Base-by-base conservation (phyloP, 2,329 filamentous ascomycete species). In the Colletotrichum sublineola region DNA sequence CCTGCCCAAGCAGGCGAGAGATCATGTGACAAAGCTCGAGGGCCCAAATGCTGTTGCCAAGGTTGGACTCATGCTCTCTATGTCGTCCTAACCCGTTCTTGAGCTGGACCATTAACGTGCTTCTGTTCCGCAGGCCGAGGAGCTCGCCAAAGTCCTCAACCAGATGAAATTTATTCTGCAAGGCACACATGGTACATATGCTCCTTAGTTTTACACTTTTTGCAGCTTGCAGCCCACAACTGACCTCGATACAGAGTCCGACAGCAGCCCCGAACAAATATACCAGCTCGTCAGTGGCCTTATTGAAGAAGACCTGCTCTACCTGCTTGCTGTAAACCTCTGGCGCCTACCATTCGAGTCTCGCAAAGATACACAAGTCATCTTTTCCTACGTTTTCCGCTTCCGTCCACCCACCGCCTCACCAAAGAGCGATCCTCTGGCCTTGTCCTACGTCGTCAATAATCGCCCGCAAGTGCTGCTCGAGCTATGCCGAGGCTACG, bases 91-190 rank as follows among this genome's bases (percentile, higher is more conserved):
- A 56, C 61, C 63, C 3, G 38, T 65, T 74, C 63, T 67, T 12
- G 29, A 50, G 72, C 63, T 75, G 76, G 72, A 74, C 75, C 55
- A 67, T 74, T 69, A 68, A 77, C 55, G 56, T 77, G 68, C 68
- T 79, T 33, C 63, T 61, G 29, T 24, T 29, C 31, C 31, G 48
- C 77, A 97, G 95, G 89, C 92, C 74, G 96, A 98, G 80, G 95
- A 98, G 79, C 87, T 97, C 74, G 92, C 94, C 61, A 94, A 94
- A 80, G 92, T 95, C 76, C 88, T 99, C 75, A 88, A 89, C 64
- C 94, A 97, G 81, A 97, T 98, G 92, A 98, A 98, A 82, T 85
- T 95, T 75, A 91, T 96, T 72, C 90, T 99, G 18, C 96, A 98
- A 86, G 96, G 96, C 76, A 97, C 95, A 73, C 94, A 94, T 83